Evolutionary conservation across 495 filamentous ascomycete genomes (phyloP).

Genomic region (Daldinia concentrica): DNA sequence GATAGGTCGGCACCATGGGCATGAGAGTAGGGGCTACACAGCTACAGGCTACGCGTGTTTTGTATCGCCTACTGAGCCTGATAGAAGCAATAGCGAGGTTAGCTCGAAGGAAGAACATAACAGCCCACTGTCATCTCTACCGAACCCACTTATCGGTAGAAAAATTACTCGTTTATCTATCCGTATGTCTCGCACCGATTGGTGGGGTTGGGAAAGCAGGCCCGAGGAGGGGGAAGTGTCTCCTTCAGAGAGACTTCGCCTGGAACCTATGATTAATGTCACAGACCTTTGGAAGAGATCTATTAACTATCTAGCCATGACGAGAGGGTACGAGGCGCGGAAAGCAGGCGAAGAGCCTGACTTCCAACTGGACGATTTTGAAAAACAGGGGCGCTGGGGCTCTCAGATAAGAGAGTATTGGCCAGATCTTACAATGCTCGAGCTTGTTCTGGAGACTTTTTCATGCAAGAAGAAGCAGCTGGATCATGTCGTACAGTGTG

Average conservation of each 20-base stretch:
- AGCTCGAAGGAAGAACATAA: neutral
- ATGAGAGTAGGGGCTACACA: slow-evolving; percentile 31
- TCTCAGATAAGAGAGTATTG: slow-evolving; percentile 40
- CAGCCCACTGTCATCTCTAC: neutral
- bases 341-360: slow-evolving; percentile 37
- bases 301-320: slow-evolving; percentile 35
- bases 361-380: slow-evolving; percentile 41
- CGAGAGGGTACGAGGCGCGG: slow-evolving; percentile 39
- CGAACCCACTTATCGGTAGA: slow-evolving; percentile 38
- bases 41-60: slow-evolving; percentile 34
- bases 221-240: slow-evolving; percentile 1
- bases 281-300: slow-evolving; percentile 10
- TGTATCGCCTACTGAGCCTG: neutral
- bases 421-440: slow-evolving; percentile 40
- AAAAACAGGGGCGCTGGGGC: slow-evolving; percentile 43
- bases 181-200: slow-evolving; percentile 45
- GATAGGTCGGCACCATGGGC: slow-evolving; percentile 32
- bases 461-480: slow-evolving; percentile 39
- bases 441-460: slow-evolving; percentile 43
- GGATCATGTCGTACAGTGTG: slow-evolving; percentile 41
- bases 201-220: slow-evolving; percentile 40
- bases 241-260: slow-evolving; percentile 30
- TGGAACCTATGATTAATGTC: slow-evolving; percentile 47
- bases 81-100: neutral
- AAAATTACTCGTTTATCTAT: slow-evolving; percentile 43